A percentile compares a stretch with the other conserved stretches of the same genome.
Evolutionary conservation across 169 alveolate species (phyloP).

Genomic region (Plasmodium blacklocki): DNA sequence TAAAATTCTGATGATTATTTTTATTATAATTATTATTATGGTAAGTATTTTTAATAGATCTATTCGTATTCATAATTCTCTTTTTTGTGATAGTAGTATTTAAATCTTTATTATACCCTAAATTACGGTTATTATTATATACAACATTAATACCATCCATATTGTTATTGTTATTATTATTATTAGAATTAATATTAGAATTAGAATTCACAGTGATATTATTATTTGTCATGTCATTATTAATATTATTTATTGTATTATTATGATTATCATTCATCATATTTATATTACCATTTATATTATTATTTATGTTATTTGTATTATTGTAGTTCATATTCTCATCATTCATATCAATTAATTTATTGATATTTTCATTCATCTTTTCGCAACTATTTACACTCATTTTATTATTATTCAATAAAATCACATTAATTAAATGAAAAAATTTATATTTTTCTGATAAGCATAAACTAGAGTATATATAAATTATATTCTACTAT

Average conservation of each 20-base stretch:
- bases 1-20: slow-evolving; percentile 15
- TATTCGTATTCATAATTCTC: not conserved
- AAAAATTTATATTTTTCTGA: not conserved
- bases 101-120: slow-evolving; percentile 3
- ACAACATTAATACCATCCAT: not conserved
- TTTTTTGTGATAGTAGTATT: not conserved
- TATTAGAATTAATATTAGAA: not conserved
- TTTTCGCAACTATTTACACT: not conserved
- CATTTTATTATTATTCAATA: not conserved
- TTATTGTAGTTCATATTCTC: not conserved
- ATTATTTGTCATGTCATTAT: not conserved
- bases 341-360: not conserved
- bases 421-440: not conserved
- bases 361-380: not conserved
- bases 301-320: not conserved
- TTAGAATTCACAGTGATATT: not conserved
- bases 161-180: not conserved
- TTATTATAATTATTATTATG: slow-evolving; percentile 1
- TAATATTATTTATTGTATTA: not conserved
- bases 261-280: not conserved
- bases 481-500: too few species aligned
- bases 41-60: not conserved
- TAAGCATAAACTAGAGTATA: not conserved
- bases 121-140: not conserved
- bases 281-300: not conserved